These are phyloP conservation scores for Ceratocystis alfenasii DNA, from an alignment of 2,329 filamentous ascomycete genomes.

Conservation along the genomic window DNA sequence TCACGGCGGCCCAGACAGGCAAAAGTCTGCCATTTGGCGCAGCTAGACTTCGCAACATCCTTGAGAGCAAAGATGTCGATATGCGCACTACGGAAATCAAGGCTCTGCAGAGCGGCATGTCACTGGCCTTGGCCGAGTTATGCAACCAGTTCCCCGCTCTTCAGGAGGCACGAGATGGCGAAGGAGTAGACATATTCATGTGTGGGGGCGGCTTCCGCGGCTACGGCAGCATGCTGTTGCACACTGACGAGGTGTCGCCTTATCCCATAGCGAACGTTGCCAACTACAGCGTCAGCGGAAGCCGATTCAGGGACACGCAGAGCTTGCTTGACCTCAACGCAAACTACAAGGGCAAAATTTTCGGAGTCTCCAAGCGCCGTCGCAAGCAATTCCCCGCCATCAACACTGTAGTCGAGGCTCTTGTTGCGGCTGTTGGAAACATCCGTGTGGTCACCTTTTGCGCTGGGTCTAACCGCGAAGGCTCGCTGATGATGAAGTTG, in stretches of 20 bases:
- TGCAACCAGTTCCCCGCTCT: conserved; percentile 42
- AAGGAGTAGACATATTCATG: conserved; percentile 61
- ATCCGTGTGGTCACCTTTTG: conserved; percentile 72
- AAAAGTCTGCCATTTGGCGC: conserved; percentile 51
- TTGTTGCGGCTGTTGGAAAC: conserved; percentile 55
- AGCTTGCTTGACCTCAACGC: conserved; percentile 42
- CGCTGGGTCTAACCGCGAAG: conserved; percentile 77
- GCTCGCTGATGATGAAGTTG: conserved; percentile 63
- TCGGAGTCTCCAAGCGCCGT: conserved; percentile 68
- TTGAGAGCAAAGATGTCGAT: conserved; percentile 33
- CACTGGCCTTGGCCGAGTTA: conserved; percentile 46
- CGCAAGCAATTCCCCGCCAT: conserved; percentile 76
- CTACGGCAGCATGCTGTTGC: conserved; percentile 83
- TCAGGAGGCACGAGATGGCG: conserved; percentile 23
- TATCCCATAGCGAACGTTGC: conserved; percentile 80
- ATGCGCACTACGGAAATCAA: conserved; percentile 37
- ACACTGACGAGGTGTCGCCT: conserved; percentile 56
- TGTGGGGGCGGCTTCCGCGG: conserved; percentile 84
- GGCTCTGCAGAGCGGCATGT: conserved; percentile 48
- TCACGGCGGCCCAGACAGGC: conserved; percentile 42
- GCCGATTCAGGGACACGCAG: conserved; percentile 45
- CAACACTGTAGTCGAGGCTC: conserved; percentile 62
- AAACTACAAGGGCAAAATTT: conserved; percentile 45
- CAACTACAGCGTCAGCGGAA: conserved; percentile 55
- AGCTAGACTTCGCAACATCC: conserved; percentile 42